phyloP scores from a whole-genome alignment of 257 asterid genomes.

The Solanum chmielewskii region DNA sequence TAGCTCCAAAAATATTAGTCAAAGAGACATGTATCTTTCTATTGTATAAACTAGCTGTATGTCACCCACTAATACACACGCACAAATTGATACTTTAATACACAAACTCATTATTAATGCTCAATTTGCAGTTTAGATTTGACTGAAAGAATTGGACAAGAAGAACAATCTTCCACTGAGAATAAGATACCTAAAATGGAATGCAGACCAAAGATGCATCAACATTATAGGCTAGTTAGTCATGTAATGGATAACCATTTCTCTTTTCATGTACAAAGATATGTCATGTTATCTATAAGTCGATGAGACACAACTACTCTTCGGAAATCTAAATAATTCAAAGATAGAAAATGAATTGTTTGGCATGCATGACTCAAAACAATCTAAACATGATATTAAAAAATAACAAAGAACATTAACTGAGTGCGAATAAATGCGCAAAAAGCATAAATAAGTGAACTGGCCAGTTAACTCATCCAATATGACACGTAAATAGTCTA shows the following conservation, averaged over 20 bases:
- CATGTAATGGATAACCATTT: not conserved
- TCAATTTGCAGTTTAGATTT: not conserved
- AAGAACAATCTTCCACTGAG: not conserved
- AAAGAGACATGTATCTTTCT: not conserved
- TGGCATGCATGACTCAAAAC: not conserved
- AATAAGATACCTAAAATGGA: not conserved
- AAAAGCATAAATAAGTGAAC: constrained; percentile 57
- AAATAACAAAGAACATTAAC: constrained; percentile 5
- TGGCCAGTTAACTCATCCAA: constrained; percentile 66
- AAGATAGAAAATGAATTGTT: not conserved
- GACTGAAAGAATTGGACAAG: not conserved
- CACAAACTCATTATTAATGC: not conserved
- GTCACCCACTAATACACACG: not conserved
- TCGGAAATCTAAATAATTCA: not conserved
- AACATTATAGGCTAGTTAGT: not conserved
- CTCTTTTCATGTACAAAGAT: not conserved
- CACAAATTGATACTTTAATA: too few relatives aligned
- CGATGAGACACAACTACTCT: not conserved
- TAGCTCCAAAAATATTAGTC: not conserved
- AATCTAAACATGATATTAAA: not conserved
- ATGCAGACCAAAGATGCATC: not conserved
- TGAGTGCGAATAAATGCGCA: constrained; percentile 82
- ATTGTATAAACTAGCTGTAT: not conserved
- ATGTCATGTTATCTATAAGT: not conserved
- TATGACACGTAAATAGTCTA: not conserved